Conservation (phyloP, 805 yeast species). For the Kuraishia borneana region DNA sequence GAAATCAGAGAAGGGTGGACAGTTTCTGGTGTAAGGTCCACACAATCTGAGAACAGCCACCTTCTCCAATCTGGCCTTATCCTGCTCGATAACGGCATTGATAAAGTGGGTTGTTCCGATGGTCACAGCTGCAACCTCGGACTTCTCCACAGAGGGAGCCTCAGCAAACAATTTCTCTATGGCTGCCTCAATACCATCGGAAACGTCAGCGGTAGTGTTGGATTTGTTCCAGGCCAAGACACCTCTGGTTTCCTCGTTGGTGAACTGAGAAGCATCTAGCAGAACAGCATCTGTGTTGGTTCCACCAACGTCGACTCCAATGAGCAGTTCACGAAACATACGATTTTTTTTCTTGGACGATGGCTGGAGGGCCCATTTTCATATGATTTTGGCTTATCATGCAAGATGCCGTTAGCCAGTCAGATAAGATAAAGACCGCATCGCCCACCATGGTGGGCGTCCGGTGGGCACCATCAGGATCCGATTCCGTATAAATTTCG, state of each 20-base stretch:
- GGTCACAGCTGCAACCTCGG: constrained; percentile 28
- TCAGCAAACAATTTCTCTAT: constrained; percentile 20
- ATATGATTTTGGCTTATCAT: too few relatives aligned
- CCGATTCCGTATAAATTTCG: too few relatives aligned
- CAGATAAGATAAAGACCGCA: too few relatives aligned
- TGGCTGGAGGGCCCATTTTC: too few relatives aligned
- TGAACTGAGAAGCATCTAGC: constrained; percentile 22
- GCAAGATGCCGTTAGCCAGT: too few relatives aligned
- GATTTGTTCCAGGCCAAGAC: constrained; percentile 24
- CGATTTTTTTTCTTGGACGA: background rate
- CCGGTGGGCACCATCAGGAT: too few relatives aligned
- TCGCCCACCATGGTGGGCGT: background rate
- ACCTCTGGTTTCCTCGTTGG: background rate
- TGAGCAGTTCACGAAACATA: background rate
- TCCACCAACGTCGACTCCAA: constrained; percentile 41
- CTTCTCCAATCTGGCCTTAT: constrained; percentile 25
- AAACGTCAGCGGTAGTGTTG: constrained; percentile 30
- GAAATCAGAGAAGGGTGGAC: constrained; percentile 32
- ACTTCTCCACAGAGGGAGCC: constrained; percentile 7
- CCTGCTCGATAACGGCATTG: constrained; percentile 37
- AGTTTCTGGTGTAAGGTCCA: constrained; percentile 27
- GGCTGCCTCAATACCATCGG: constrained; percentile 28
- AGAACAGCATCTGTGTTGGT: constrained; percentile 39
- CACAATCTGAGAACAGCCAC: constrained; percentile 35
- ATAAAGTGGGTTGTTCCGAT: constrained; percentile 43